Percentiles rank a stretch among this genome's conserved stretches.
These are phyloP conservation scores for Lichtheimia corymbifera DNA, from an alignment of 371 early-diverging fungal species.

Conservation along the genomic window DNA sequence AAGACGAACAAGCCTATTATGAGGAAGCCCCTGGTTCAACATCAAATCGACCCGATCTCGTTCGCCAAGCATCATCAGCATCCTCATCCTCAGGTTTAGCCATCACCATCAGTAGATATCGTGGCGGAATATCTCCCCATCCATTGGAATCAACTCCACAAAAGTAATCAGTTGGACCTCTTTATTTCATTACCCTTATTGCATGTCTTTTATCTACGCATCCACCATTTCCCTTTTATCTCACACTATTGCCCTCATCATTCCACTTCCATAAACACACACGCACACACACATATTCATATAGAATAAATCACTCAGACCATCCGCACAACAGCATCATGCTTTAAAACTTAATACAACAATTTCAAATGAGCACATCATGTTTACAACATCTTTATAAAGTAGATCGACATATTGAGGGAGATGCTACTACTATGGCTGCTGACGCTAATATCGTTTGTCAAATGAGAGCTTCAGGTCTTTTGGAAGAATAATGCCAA, in stretches of 20 bases:
- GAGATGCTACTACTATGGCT: too few species aligned
- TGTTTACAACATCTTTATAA: too few species aligned
- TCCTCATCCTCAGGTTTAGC: constrained; percentile 25
- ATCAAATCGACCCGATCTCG: constrained; percentile 9
- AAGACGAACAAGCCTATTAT: constrained; percentile 11
- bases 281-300: too few species aligned
- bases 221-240: not conserved
- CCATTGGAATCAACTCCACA: constrained; percentile 7
- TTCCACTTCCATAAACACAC: too few species aligned
- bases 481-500: constrained; percentile 11
- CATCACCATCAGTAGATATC: constrained; percentile 21
- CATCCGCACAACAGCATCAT: too few species aligned
- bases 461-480: constrained; percentile 11
- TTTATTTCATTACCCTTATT: not conserved
- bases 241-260: not conserved
- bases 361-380: too few species aligned
- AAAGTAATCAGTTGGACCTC: not conserved
- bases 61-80: constrained; percentile 24
- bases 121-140: constrained; percentile 16
- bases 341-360: too few species aligned
- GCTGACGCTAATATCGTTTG: constrained; percentile 5
- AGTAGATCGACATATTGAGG: too few species aligned
- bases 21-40: constrained; percentile 1
- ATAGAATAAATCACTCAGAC: too few species aligned
- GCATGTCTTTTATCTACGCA: not conserved